Conservation (phyloP, 768 basidiomycete species). For the Lanmaoa pseudosensibilis region DNA sequence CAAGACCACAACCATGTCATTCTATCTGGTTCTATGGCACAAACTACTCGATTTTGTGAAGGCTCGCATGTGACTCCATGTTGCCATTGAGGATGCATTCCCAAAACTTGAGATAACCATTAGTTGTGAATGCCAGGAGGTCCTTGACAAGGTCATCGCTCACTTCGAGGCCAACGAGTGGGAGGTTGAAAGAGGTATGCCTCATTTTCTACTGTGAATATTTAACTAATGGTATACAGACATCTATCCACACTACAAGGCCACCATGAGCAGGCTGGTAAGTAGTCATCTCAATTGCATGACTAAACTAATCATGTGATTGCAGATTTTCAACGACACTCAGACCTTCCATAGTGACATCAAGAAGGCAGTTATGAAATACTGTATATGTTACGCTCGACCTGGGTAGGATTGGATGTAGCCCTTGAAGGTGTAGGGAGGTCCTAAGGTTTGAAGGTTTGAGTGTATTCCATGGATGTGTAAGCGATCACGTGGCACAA, state of each 20-base stretch:
- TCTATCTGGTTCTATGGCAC: neutral
- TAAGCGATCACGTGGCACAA: too few relatives aligned
- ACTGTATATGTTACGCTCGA: too few relatives aligned
- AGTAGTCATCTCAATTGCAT: neutral
- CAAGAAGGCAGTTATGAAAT: neutral
- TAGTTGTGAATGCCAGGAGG: neutral
- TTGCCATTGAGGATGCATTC: neutral
- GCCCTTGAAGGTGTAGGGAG: too few relatives aligned
- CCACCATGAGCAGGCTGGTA: too few relatives aligned
- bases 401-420: too few relatives aligned
- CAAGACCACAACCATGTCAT: neutral
- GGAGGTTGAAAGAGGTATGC: too few relatives aligned
- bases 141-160: neutral
- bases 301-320: neutral
- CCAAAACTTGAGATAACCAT: neutral
- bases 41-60: neutral
- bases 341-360: neutral
- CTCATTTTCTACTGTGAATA: too few relatives aligned
- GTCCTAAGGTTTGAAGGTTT: too few relatives aligned
- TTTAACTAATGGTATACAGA: too few relatives aligned
- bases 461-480: too few relatives aligned
- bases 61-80: neutral
- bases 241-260: too few relatives aligned
- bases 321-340: neutral
- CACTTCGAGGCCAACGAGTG: neutral